phyloP scores from a whole-genome alignment of 306 rosid genomes.

The Myrica gale region DNA sequence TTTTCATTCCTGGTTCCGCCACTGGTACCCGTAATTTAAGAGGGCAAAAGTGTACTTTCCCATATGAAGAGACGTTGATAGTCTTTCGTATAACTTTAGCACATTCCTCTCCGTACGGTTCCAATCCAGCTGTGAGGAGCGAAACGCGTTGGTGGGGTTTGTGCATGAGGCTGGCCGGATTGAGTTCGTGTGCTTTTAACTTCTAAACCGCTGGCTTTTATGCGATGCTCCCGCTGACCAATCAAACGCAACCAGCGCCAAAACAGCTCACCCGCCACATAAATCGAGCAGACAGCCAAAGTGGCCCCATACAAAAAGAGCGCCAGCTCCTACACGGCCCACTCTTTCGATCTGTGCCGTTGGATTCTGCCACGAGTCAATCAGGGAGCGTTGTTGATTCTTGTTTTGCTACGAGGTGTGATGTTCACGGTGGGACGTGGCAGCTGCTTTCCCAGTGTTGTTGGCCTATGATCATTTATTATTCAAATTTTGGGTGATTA shows the following conservation, averaged over 20 bases:
- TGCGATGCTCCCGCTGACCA: background rate
- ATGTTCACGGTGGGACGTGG: constrained; percentile 18
- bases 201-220: no score
- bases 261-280: constrained; percentile 8
- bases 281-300: background rate
- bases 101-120: constrained; percentile 15
- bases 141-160: constrained; percentile 23
- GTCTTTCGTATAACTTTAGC: background rate
- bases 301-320: background rate
- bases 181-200: no score
- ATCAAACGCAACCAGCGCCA: constrained; percentile 9
- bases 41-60: no score
- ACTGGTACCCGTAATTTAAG: no score
- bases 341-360: constrained; percentile 1
- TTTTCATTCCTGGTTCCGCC: no score
- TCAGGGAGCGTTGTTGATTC: no score
- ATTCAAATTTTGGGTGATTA: no score
- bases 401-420: constrained; percentile 3
- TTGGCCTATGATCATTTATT: no score
- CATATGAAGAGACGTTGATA: background rate
- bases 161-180: constrained; percentile 3
- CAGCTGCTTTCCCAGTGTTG: constrained; percentile 12
- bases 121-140: constrained; percentile 33
- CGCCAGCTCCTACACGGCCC: constrained; percentile 2
- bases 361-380: constrained; percentile 26